Conservation (phyloP, 78 protist genomes). For the Dictyostelium firmibasis region DNA sequence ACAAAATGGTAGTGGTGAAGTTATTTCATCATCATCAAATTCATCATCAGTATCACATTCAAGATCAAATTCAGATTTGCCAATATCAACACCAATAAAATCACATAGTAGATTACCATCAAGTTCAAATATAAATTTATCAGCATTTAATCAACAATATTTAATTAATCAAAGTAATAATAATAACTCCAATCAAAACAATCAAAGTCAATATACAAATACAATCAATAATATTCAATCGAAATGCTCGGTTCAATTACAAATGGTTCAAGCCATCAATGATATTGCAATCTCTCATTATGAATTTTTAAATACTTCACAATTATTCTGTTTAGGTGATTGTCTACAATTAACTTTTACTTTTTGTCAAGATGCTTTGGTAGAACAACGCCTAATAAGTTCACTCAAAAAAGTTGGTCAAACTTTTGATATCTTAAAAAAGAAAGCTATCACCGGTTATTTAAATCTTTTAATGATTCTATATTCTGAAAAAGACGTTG, state of each 20-base stretch:
- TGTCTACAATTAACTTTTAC: conserved; percentile 51
- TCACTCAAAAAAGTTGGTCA: conserved; percentile 4
- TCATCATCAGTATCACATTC: background rate
- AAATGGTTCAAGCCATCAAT: conserved; percentile 79
- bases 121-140: background rate
- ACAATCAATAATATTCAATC: conserved; percentile 32
- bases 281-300: conserved; percentile 83
- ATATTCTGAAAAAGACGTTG: conserved; percentile 43
- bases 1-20: background rate
- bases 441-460: conserved; percentile 60
- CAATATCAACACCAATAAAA: background rate
- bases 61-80: conserved; percentile 12
- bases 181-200: background rate
- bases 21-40: background rate
- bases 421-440: conserved; percentile 45
- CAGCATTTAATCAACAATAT: background rate
- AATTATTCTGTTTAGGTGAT: conserved; percentile 57
- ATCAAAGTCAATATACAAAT: background rate
- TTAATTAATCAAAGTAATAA: background rate
- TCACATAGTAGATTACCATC: conserved; percentile 1
- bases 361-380: conserved; percentile 20
- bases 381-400: background rate
- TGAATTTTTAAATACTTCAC: conserved; percentile 66
- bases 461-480: conserved; percentile 52
- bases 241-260: conserved; percentile 68